phyloP scores from a whole-genome alignment of 177 flowering plant species.

The Vitis hybrid region DNA sequence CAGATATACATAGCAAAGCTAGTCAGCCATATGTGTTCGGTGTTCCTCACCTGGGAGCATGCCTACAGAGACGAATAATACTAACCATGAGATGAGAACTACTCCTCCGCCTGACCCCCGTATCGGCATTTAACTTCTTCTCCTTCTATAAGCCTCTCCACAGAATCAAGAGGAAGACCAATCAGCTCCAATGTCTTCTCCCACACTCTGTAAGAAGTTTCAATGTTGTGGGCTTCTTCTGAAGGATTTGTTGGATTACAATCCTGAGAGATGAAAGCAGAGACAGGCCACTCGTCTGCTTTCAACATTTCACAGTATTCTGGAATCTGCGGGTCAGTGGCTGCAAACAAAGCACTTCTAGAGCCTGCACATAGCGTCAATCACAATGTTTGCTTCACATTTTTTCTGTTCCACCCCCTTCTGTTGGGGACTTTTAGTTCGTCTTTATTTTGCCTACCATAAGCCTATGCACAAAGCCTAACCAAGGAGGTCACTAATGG shows the following conservation, averaged over 20 bases:
- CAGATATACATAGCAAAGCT: no score
- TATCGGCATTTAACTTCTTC: slow-evolving; percentile 66
- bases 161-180: slow-evolving; percentile 84
- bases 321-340: slow-evolving; percentile 86
- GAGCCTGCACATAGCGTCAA: slow-evolving; percentile 54
- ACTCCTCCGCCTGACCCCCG: slow-evolving; percentile 23
- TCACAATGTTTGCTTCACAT: neutral
- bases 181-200: slow-evolving; percentile 84
- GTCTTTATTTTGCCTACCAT: no score
- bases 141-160: slow-evolving; percentile 81
- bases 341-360: slow-evolving; percentile 87
- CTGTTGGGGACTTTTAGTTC: no score
- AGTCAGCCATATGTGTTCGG: no score
- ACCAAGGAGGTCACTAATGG: no score
- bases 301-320: slow-evolving; percentile 79
- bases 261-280: slow-evolving; percentile 78
- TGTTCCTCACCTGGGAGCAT: no score
- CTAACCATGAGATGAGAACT: neutral
- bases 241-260: slow-evolving; percentile 91
- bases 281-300: slow-evolving; percentile 90
- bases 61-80: no score
- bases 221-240: slow-evolving; percentile 81
- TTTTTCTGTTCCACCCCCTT: neutral
- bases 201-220: slow-evolving; percentile 73
- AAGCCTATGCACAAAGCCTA: no score